Base-by-base conservation (phyloP, 352 stramenopile genomes). In the Phytopythium oedochilum region DNA sequence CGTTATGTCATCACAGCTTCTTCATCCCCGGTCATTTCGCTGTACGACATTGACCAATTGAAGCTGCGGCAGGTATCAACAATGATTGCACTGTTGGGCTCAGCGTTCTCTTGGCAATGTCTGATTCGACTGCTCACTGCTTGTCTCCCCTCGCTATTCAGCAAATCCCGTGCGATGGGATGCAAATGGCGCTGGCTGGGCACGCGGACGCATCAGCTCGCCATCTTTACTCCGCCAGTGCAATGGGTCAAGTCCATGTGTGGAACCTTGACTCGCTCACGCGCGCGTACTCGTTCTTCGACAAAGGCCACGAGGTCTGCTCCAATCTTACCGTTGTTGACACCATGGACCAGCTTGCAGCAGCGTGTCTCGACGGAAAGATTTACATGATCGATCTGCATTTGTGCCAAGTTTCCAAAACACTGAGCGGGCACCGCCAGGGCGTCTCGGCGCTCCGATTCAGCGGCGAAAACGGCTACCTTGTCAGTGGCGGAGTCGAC, bases 341-440 rank as follows among this genome's bases (percentile, higher is more conserved):
- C 10, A 40, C 43, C 12, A 79, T 67, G 28, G 36, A 52, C 1
- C 61, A 75, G 23, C 44, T 86, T 10, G 75, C 75, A 0, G 60
- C 54, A 17, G 74, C 59, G 2, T 77, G 64, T 36, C 58, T 84
- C 32, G 68, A 84, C n/a, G 66, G 70, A 11, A 82, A 75, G 23
- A 84, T 86, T 34, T 78, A 84, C 57, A 78, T 86, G 53, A 34
- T 82, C n/a, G 75, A 86, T 28, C 53, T 83, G 20, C 50, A 63
- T 26, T 28, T 64, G 1, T 53, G 56, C 12, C 60, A 48, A 10
- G 57, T 73, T 0, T 57, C 48, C 0, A 73, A 80, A 36, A 68
- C 64, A 0, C 52, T 88, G 10, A 40, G 29, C 8, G 78, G 78
- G 1, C 75, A 80, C 39, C 61, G 56, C 8, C 72, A 77, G 32